phyloP scores from a whole-genome alignment of 164 flowering plant genomes.

The Chloranthus sessilifolius region DNA sequence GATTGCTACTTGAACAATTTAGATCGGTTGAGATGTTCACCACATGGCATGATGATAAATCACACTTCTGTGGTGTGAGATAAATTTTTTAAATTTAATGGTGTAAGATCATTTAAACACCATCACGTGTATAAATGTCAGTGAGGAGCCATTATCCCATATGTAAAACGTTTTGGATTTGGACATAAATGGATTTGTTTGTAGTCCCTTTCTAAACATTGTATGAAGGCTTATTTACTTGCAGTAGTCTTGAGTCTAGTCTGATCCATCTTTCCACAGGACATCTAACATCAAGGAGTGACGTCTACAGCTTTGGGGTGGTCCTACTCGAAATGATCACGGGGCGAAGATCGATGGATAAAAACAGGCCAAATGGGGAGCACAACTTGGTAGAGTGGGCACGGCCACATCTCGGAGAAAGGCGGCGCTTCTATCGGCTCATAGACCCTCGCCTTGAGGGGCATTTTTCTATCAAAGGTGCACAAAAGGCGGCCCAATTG shows the following conservation, averaged over 20 bases:
- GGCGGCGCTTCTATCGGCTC: slow-evolving; percentile 59
- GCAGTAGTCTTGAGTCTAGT: too few relatives aligned
- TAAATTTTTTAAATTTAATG: too few relatives aligned
- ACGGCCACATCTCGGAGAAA: slow-evolving; percentile 72
- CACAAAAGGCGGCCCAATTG: slow-evolving; percentile 71
- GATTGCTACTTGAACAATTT: too few relatives aligned
- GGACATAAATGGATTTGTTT: too few relatives aligned
- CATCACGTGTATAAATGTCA: too few relatives aligned
- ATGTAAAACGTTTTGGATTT: background rate
- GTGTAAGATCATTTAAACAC: too few relatives aligned
- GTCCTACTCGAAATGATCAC: slow-evolving; percentile 86
- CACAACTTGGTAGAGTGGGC: slow-evolving; percentile 96
- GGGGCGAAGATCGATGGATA: slow-evolving; percentile 91
- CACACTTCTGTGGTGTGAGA: too few relatives aligned
- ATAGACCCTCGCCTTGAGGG: slow-evolving; percentile 89
- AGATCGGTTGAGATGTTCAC: too few relatives aligned
- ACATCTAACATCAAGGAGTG: slow-evolving; percentile 83
- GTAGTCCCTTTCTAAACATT: too few relatives aligned
- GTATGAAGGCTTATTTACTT: too few relatives aligned
- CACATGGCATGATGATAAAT: too few relatives aligned
- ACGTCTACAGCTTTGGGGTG: slow-evolving; percentile 91
- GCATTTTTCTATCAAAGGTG: slow-evolving; percentile 82
- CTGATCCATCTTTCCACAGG: slow-evolving; percentile 31
- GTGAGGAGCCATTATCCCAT: too few relatives aligned
- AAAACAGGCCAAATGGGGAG: slow-evolving; percentile 82